phyloP scores from a whole-genome alignment of 441 rosid species.

The Breynia disticha region DNA sequence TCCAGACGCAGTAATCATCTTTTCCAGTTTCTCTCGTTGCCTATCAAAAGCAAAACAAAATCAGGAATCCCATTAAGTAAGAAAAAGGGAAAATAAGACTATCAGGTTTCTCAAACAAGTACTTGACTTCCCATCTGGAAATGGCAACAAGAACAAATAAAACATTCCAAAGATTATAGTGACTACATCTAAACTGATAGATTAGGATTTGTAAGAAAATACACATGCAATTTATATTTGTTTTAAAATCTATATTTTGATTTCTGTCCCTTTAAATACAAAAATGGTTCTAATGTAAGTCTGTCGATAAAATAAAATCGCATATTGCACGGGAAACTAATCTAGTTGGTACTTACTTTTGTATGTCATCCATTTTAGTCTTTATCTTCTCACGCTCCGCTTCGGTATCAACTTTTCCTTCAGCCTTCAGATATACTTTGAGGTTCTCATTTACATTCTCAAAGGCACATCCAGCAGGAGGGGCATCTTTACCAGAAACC shows the following conservation, averaged over 20 bases:
- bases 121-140: no score
- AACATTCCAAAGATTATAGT: no score
- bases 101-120: no score
- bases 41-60: constrained; percentile 24
- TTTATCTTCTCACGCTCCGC: constrained; percentile 63
- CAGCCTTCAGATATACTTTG: constrained; percentile 64
- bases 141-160: no score
- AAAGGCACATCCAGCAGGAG: constrained; percentile 69
- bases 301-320: no score
- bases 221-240: no score
- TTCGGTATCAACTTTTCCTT: constrained; percentile 50
- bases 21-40: constrained; percentile 71
- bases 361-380: constrained; percentile 56
- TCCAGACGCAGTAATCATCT: constrained; percentile 52
- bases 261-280: no score
- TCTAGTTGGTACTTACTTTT: constrained; percentile 48
- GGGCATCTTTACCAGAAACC: constrained; percentile 46
- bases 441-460: constrained; percentile 80
- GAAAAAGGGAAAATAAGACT: neutral
- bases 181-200: no score
- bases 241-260: no score
- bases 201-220: no score
- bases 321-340: no score
- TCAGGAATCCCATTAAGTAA: neutral
- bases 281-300: no score